Evolutionary conservation across 495 filamentous ascomycete species (phyloP), one percentile per base, ranked within the genome.

Genomic region (Amorphotheca resinae): DNA sequence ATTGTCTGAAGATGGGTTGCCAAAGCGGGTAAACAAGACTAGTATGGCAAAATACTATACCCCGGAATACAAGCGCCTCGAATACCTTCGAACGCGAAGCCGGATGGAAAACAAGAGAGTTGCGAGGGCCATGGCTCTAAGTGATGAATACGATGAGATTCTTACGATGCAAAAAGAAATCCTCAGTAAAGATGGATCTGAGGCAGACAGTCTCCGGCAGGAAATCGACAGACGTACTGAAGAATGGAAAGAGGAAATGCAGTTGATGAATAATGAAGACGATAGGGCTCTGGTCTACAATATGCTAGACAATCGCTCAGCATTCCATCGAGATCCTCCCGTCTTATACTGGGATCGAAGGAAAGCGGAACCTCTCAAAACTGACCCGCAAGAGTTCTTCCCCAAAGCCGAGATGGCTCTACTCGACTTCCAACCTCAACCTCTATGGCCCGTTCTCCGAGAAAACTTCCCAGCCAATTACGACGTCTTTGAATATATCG

Each of bases 361-460:
- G 31, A 49, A 48, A 20, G 16, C 23, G 12, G 55, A 58, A 36
- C 55, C 55, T 4, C 22, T 58, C 14, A 33, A 33, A 37, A 46
- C 46, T 3, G n/a, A 44, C 16, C 2, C 22, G 1, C n/a, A 46
- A 1, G 49, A 55, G 21, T 58, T 51, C 30, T 41, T 17, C 21
- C 55, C 52, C 1, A 6, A 34, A 21, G 41, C 44, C 11, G 20
- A 36, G 20, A 50, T 58, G 49, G 28, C 23, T 35, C 33, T 58
- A 5, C 36, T 58, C 14, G 55, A 58, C 33, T 39, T 58, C 42
- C 42, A 55, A 9, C 55, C 55, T 3, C 40, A 42, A 11, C 6
- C 43, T n/a, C 12, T 45, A 9, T 55, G 45, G 49, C 46, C 49
- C 2, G 30, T 51, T 15, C 35, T 58, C 12, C 42, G 33, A 26